Base-by-base conservation (phyloP, 371 early-diverging fungal species). In the Amoeboaphelidium protococcarum region DNA sequence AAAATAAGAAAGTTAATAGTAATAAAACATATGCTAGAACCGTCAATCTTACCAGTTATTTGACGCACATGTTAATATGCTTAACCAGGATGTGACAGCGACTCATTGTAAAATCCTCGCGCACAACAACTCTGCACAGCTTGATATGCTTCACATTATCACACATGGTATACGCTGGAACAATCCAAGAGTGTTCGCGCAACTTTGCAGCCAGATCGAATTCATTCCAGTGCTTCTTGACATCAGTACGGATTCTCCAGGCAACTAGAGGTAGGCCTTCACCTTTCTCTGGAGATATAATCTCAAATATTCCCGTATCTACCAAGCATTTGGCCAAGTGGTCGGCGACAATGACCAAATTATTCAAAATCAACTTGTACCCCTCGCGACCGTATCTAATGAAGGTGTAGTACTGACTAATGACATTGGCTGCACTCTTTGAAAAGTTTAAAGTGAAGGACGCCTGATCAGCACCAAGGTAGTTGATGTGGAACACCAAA, bases 391-490 rank as follows among this genome's bases (percentile, higher is more conserved):
- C 80, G 25, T 71, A 65, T 31, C 78, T 68, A 22, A 80, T 52
- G 47, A 80, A 72, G 54, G 69, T 72, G 62, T 78, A 80, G 58
- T 80, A 80, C 56, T 78, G 78, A 1, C 62, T 66, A 20, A 78
- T 68, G 57, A 76, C 65, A 47, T 67, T 69, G 53, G 70, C 67
- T 4, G 76, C 66, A 1, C 72, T 71, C 42, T 72, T 66, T 25
- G 74, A 73, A 50, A 77, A 80, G 56, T 76, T 78, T 43, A 76
- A 66, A 10, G 73, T 73, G 48, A 66, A 78, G 0, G 76, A 68
- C 37, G 71, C n/a, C 23, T 44, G 22, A 66, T 56, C 47, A 60
- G 54, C 26, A 25, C 45, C 52, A 19, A 47, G 31, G 56, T 80
- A 80, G 50, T 69, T 59, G 23, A 80, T 58, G 44, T 74, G 67